Conservation (phyloP, 2,329 filamentous ascomycete genomes). For the Elsinoe ampelina region DNA sequence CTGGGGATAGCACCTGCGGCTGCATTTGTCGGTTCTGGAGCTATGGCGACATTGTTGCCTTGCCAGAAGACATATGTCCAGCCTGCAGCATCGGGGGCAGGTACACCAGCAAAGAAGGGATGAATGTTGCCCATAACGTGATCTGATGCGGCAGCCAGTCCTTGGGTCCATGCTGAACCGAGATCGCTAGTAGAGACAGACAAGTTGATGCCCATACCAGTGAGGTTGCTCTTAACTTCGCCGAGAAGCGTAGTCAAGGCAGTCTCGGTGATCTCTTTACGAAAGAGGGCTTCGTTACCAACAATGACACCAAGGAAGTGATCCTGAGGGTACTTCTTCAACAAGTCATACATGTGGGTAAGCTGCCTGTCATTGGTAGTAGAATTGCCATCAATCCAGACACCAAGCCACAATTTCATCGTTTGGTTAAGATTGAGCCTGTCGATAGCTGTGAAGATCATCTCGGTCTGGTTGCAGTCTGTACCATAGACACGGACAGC, state of each 20-base stretch:
- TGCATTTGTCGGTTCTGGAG: constrained; percentile 47
- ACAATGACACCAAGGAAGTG: constrained; percentile 54
- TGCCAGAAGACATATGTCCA: constrained; percentile 86
- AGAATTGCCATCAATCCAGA: constrained; percentile 77
- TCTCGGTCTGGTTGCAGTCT: constrained; percentile 94
- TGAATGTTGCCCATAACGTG: constrained; percentile 96
- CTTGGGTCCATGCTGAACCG: constrained; percentile 72
- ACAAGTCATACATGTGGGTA: constrained; percentile 70
- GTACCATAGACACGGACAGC: constrained; percentile 84
- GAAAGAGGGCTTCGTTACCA: constrained; percentile 55
- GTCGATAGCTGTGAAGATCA: constrained; percentile 77
- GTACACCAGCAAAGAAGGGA: constrained; percentile 82
- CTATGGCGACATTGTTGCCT: constrained; percentile 55
- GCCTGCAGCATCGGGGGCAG: constrained; percentile 54
- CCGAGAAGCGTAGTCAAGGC: constrained; percentile 56
- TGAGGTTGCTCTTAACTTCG: constrained; percentile 64
- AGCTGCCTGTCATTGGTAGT: constrained; percentile 81
- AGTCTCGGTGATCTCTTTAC: constrained; percentile 55
- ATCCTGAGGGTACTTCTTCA: constrained; percentile 51
- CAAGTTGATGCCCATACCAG: constrained; percentile 54
- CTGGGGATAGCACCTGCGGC: constrained; percentile 17
- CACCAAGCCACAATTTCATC: constrained; percentile 88
- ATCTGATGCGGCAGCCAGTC: constrained; percentile 63
- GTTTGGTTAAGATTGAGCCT: constrained; percentile 58
- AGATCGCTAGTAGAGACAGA: constrained; percentile 82